A percentile compares a stretch with the other conserved stretches of the same genome.
Conservation (phyloP, 345 rosid genomes). For the Gossypium raimondii region DNA sequence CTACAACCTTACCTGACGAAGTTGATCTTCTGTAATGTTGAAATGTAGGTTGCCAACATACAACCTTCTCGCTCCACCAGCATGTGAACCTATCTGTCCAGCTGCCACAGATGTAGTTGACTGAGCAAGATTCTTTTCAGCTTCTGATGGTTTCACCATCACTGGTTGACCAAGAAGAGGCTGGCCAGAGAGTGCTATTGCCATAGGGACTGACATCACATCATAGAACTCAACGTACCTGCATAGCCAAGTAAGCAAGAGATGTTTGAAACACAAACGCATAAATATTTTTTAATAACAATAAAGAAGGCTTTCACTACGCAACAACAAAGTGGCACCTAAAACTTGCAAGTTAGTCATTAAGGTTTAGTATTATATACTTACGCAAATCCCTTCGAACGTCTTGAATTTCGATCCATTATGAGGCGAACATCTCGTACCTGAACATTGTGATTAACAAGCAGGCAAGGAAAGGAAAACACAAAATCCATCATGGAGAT, state of each 20-base stretch:
- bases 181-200: slow-evolving; percentile 97
- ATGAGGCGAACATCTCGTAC: slow-evolving; percentile 96
- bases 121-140: slow-evolving; percentile 98
- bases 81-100: slow-evolving; percentile 59
- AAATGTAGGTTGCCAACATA: slow-evolving; percentile 91
- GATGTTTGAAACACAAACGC: no score
- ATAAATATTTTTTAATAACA: no score
- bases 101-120: slow-evolving; percentile 68
- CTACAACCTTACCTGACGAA: slow-evolving; percentile 59
- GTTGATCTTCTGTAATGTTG: slow-evolving; percentile 85
- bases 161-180: slow-evolving; percentile 92
- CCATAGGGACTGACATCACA: slow-evolving; percentile 99
- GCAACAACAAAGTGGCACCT: not conserved
- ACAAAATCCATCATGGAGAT: not conserved
- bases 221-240: slow-evolving; percentile 95
- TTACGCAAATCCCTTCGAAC: slow-evolving; percentile 95
- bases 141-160: slow-evolving; percentile 99
- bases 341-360: not conserved
- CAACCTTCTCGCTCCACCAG: slow-evolving; percentile 86
- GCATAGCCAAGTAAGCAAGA: slow-evolving; percentile 4
- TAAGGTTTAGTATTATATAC: slow-evolving; percentile 13
- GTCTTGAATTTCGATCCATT: slow-evolving; percentile 96
- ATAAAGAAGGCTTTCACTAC: no score
- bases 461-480: not conserved
- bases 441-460: slow-evolving; percentile 38